Evolutionary conservation across 441 rosid species (phyloP), one percentile per base, ranked within the genome.

Genomic region (Viola pubescens): DNA sequence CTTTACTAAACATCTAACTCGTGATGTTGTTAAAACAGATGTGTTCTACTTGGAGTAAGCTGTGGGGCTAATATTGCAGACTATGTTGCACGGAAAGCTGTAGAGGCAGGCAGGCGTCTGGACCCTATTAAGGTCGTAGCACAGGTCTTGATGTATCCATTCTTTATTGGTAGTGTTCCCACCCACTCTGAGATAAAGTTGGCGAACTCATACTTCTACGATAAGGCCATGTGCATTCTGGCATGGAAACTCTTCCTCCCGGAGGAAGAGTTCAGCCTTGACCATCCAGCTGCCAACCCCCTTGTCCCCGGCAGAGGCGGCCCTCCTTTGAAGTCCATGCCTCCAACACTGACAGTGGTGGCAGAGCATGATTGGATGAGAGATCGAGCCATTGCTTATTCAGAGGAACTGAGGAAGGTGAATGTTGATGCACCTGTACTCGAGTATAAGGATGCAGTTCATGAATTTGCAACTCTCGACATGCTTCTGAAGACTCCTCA

Each of bases 291-390:
- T 26, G 91, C 91, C 50, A 90, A 90, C 60, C 97, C 97, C 9
- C 87, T 90, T 11, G 73, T 86, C 52, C 88, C 86, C n/a, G 83
- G 75, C 54, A 77, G 91, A 55, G 84, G 87, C 2, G 84, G 87
- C 2, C 95, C 94, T 40, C 89, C 89, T 5, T 65, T 90, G 59
- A 90, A 88, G 72, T 73, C 81, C 68, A 88, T 90, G 91, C 98
- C 96, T 7, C 98, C 98, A 2, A 91, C 98, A 39, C 77, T 91
- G 60, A 91, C 98, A 14, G 78, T 91, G 53, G 90, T 91, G 14
- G 98, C 94, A 51, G 96, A 91, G 72, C 96, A 84, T 39, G 98
- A 88, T 75, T 91, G 94, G 92, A 91, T 91, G 98, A 86, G 90
- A 68, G 98, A 91, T 60, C 80, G 95, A 54, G 98, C 95, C 71